Evolutionary conservation across 2,329 filamentous ascomycete species (phyloP), one percentile per base, ranked within the genome.

Genomic region (Sporothrix luriei): DNA sequence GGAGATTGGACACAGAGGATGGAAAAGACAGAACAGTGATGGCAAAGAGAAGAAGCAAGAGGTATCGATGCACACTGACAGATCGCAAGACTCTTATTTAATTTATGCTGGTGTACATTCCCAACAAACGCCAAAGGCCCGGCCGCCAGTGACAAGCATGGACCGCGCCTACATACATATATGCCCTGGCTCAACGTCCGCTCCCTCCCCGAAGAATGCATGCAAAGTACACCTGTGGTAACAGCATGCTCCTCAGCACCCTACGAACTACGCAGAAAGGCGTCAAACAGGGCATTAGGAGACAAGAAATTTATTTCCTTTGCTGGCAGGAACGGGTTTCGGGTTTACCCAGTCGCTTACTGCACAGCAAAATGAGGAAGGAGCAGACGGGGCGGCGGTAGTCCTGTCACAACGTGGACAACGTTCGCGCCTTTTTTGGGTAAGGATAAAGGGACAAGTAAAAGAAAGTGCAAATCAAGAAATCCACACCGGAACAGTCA

Each of bases 281-380:
- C 33, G 9, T 33, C 33, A 2, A 7, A 33, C 33, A 33, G 9
- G 33, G 33, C 33, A 7, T 33, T 33, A 33, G 33, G 33, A 7
- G 1, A 7, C 33, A 33, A 33, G 5, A 5, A 33, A n/a, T n/a
- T n/a, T 33, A 49, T 49, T 24, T 14, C 13, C 11, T 19, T 29
- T 11, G 24, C 9, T 55, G 52, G 52, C 24, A 55, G 52, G 55
- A 59, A 59, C 55, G 55, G 29, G 55, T 21, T 59, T 59, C 55
- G 55, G 29, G 29, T 59, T 59, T 33, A 7, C 33, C 9, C 33
- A 33, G 9, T 33, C 33, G 33, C 33, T 7, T 33, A 33, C 33
- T 33, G 33, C 4, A 33, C 33, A 4, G 33, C 33, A 33, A 33
- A 33, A 33, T 33, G 33, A 33, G 33, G 33, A 33, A 33, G 33